Percentiles rank a stretch among this genome's conserved stretches.
Evolutionary conservation across 805 yeast genomes (phyloP).

Genomic region (Monosporozyma unispora): DNA sequence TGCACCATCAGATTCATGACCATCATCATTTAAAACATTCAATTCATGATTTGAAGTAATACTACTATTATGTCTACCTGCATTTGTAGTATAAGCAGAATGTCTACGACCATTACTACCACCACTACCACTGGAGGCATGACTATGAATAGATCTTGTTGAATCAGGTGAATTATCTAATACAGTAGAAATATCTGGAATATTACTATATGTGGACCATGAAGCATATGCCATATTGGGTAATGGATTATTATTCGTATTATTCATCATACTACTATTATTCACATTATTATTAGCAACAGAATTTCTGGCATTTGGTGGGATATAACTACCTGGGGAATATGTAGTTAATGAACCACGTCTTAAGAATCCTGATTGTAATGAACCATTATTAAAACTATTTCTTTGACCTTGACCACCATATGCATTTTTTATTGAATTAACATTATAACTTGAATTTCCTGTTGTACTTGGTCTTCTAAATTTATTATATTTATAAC

Average conservation of each 20-base stretch:
- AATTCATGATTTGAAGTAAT: not conserved
- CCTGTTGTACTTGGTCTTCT: conserved; percentile 22
- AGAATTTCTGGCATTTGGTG: conserved; percentile 3
- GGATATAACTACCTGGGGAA: conserved; percentile 7
- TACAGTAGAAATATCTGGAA: conserved; percentile 22
- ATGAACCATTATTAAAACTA: conserved; percentile 4
- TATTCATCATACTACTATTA: conserved; percentile 6
- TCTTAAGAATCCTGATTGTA: conserved; percentile 9
- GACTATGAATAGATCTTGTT: not conserved
- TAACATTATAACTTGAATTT: conserved; percentile 7
- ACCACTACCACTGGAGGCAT: not conserved
- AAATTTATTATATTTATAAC: conserved; percentile 7
- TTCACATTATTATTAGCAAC: conserved; percentile 3
- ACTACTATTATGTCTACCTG: not conserved
- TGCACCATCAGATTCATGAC: conserved; percentile 27
- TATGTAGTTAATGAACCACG: conserved; percentile 19
- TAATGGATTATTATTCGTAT: conserved; percentile 54
- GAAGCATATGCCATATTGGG: conserved; percentile 41
- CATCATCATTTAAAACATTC: conserved; percentile 25
- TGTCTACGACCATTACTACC: not conserved
- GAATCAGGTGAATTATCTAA: conserved; percentile 9
- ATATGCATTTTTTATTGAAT: conserved; percentile 7
- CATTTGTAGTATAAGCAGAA: not conserved
- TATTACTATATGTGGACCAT: conserved; percentile 11
- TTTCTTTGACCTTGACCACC: conserved; percentile 4